Base-by-base conservation (phyloP, 805 yeast genomes). In the Saccharomycopsis guyanensis region DNA sequence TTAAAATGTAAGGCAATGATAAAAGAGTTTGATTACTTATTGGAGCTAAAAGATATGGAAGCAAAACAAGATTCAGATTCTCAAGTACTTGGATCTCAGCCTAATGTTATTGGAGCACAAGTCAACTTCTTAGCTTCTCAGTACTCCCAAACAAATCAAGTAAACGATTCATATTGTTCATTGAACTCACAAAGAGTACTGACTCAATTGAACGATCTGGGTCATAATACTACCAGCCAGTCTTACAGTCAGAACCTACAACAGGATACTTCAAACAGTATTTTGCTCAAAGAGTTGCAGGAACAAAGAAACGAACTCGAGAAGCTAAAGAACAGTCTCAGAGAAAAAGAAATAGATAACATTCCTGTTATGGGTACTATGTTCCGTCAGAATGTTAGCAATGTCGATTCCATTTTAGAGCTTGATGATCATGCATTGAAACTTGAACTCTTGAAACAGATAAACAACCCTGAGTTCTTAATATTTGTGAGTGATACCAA, bases 381-480 rank as follows among this genome's bases (percentile, higher is more conserved):
- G 29, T 25, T 25, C 10, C 29, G 29, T 6, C 29, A 25, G 29
- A 25, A 25, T 25, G 29, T 25, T 10, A 25, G 29, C 10, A 25
- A 25, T 25, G 29, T 25, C 29, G 29, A 25, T 10, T 25, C 29
- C 10, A 25, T 25, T 25, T 25, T 38, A 7, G 18, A 34, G 27
- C n/a, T 22, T 4, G 29, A 38, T 33, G 49, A 47, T 22, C 16
- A 37, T 10, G 34, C 32, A n/a, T 32, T 45, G 27, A 47, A 36
- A 22, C 20, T 18, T n/a, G 13, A 40, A 12, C 12, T 43, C 3
- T 16, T 39, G 7, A 40, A 44, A 8, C 37, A 40, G 16, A 13
- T 49, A 5, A 39, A 38, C 19, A 43, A 49, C 18, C 46, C 49
- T 12, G 40, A 31, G 4, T 49, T 49, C 29, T 8, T 29, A 24